Evolutionary conservation across 805 yeast species (phyloP), one percentile per base, ranked within the genome.

Genomic region (Ogataea trehaloabstinens): DNA sequence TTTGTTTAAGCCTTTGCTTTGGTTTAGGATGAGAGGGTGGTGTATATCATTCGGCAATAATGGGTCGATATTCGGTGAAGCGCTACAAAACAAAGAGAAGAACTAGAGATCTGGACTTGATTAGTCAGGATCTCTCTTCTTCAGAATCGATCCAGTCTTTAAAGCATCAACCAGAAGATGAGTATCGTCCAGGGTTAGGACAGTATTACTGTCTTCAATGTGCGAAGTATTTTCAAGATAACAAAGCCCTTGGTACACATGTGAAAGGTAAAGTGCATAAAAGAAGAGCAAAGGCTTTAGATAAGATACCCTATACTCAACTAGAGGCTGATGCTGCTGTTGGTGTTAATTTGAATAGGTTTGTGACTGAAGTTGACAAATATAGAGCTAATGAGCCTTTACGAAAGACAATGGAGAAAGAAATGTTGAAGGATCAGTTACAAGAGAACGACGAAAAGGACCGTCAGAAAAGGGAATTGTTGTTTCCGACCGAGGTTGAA

Each of bases 121-220:
- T 93, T 43, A 78, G 83, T 55, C 70, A 77, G 27, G 99, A 93
- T 56, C 63, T 93, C 37, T 67, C 82, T 2, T 63, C 79, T 3
- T 70, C 74, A 28, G 84, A 80, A 27, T 66, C 82, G n/a, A 82
- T 88, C 39, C 62, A 72, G 40, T 67, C 71, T 29, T 70, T 89
- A 41, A 75, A 85, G 58, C 81, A 85, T 58, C 98, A 91, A 63
- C 85, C 87, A 4, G 62, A 85, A 40, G 96, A 91, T 62, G 98
- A 91, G 65, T 78, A 80, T 31, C 82, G 83, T 57, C 90, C 97
- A 1, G 99, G 99, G 1, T 67, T 93, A 49, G 99, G 96, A 12
- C 98, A 93, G 64, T 83, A 78, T 63, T 93, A 87, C 63, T 93
- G 98, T 64, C 73, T 93, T 38, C 95, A 89, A 48, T 93, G 99